Evolutionary conservation across 2,329 filamentous ascomycete species (phyloP), one percentile per base, ranked within the genome.

Genomic region (Ophiostoma sp.): DNA sequence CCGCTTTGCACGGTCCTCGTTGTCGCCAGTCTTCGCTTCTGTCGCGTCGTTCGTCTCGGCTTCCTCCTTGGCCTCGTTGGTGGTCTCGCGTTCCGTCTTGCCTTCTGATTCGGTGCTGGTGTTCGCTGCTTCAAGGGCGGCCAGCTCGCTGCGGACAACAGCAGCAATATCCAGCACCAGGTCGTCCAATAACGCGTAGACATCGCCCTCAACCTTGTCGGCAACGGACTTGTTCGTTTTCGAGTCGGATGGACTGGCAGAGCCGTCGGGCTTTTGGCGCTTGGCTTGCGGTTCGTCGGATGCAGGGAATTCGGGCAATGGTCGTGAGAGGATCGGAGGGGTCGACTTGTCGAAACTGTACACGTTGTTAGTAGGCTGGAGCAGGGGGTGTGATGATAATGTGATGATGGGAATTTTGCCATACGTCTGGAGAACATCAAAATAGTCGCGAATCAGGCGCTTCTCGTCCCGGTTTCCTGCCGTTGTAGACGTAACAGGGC

Each of bases 111-210:
- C 68, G 7, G 50, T 50, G 8, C 11, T 19, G 36, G 61, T 45
- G 28, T n/a, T 8, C 19, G 61, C 11, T 25, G 36, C 25, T 42
- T 85, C 82, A 36, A 89, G 79, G 64, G 88, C 84, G 39, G 83
- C 83, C 61, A 88, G 77, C 48, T 86, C 84, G 17, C 77, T 74
- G 39, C 78, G 76, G 3, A 78, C 77, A 7, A 75, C 76, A 15
- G 76, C 71, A 36, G 79, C 83, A 57, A 91, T 80, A 75, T 91
- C 90, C 70, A 85, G 80, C 19, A 92, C 87, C 57, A 93, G 83
- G 75, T 92, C 89, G 36, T 92, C 90, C 61, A 94, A 82, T 75
- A 87, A 86, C 33, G 85, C 84, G 79, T 92, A 91, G 42, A 79
- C 80, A 76, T 85, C 84, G 68, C 83, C 82, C 31, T 81, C 79